Evolutionary conservation across 1,284 basidiomycete genomes (phyloP), one percentile per base, ranked within the genome.

Genomic region (Ustilago hordei): DNA sequence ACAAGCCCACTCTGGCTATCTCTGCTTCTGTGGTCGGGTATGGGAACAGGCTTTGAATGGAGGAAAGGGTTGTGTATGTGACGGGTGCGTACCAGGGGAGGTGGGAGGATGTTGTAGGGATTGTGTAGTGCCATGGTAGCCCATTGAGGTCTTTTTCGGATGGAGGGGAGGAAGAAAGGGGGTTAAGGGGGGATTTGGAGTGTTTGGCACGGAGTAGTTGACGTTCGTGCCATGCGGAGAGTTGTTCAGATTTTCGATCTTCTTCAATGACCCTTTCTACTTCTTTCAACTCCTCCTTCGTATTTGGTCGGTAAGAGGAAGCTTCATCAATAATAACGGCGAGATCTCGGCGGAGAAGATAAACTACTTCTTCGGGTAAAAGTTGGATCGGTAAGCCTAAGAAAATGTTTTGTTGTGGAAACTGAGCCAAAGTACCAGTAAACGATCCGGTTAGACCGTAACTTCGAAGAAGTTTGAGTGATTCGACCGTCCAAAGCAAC

Each of bases 381-480:
- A 99, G 88, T 19, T 94, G 88, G 2, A 98, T 88, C 1, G 97
- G 97, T 17, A 95, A 87, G 13, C 97, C 97, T 17, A 99, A 89
- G 85, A 99, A 99, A 1, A 94, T 91, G 87, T 99, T 99, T 87
- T 99, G 97, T 84, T 98, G 96, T 4, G 94, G 92, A 0, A 98
- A 90, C 83, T 95, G 93, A 2, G 97, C 95, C 23, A 99, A 89
- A 0, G 97, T 98, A 0, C 97, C 97, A 0, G 90, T 90, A 48
- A 98, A 95, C 9, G 38, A 88, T 41, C 96, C 95, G 79, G 92
- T 94, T 55, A 98, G 90, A 69, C 90, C 91, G 85, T 97, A 91
- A 72, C 91, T 87, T 2, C 73, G 59, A 4, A 80, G 34, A 3
- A 81, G 53, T 12, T 59, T 53, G 4, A 74, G 60, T 8, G 66